Conservation (phyloP, 345 rosid species). For the Citrus mangshanensis region DNA sequence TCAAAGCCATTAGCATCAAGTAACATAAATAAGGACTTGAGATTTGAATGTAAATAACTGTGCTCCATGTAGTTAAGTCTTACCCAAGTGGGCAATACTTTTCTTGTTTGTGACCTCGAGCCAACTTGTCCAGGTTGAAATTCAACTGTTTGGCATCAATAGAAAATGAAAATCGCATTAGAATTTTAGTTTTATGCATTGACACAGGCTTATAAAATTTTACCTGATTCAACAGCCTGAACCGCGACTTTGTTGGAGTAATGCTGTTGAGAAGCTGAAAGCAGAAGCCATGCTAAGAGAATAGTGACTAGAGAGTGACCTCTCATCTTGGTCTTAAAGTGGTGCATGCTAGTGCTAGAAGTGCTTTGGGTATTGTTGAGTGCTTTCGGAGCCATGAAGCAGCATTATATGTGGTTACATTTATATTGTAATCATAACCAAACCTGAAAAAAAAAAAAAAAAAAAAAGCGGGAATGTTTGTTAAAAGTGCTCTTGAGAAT, state of each 20-base stretch:
- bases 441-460: conserved; percentile 30
- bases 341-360: conserved; percentile 21
- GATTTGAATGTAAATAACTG: neutral
- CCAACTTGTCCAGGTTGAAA: conserved; percentile 25
- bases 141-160: conserved; percentile 24
- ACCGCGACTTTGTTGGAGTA: conserved; percentile 20
- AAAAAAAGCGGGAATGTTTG: conserved; percentile 23
- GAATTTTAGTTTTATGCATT: neutral
- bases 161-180: neutral
- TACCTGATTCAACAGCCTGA: conserved; percentile 49
- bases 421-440: conserved; percentile 37
- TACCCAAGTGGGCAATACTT: conserved; percentile 33
- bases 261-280: conserved; percentile 24
- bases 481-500: conserved; percentile 39
- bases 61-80: conserved; percentile 1
- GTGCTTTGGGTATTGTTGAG: conserved; percentile 8
- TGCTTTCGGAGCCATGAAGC: conserved; percentile 21
- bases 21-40: neutral
- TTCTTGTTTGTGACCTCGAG: conserved; percentile 17
- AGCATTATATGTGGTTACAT: conserved; percentile 4
- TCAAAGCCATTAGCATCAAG: neutral
- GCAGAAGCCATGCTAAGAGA: conserved; percentile 38
- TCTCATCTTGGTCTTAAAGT: conserved; percentile 33
- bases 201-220: neutral
- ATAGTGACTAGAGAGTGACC: conserved; percentile 20